Base-by-base conservation (phyloP, 139 green algal genomes). In the Zygnema circumcarinatum region DNA sequence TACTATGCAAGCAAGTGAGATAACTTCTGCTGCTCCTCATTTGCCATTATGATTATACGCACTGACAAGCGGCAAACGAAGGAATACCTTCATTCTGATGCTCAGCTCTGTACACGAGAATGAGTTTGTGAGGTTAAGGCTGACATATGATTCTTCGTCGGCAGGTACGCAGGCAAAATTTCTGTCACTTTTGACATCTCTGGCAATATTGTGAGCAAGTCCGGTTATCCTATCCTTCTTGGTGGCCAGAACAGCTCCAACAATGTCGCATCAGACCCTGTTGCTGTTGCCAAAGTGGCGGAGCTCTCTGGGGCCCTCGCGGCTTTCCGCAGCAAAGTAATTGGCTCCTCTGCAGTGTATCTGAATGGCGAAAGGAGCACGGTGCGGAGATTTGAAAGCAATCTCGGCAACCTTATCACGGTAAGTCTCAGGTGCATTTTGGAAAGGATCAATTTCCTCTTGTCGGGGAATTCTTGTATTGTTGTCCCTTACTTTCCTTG, bases 401-500 rank as follows among this genome's bases (percentile, higher is more conserved):
- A 87, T n/a, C 67, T 91, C 35, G 90, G 78, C 53, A 82, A 92
- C 79, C 72, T 92, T 16, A 69, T 93, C 32, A 69, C 25, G 33
- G 69, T 78, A 78, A 78, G 69, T 62, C 47, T 62, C n/a, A n/a
- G n/a, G n/a, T n/a, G n/a, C n/a, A n/a, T n/a, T n/a, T n/a, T n/a
- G n/a, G n/a, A n/a, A n/a, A n/a, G n/a, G n/a, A n/a, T n/a, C n/a
- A n/a, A n/a, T n/a, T n/a, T n/a, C n/a, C n/a, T n/a, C n/a, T n/a
- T n/a, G n/a, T n/a, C n/a, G n/a, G n/a, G n/a, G n/a, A n/a, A n/a
- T n/a, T n/a, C n/a, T n/a, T n/a, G n/a, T n/a, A n/a, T n/a, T n/a
- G n/a, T n/a, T n/a, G n/a, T n/a, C n/a, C n/a, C n/a, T n/a, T n/a
- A n/a, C n/a, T n/a, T n/a, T n/a, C n/a, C n/a, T n/a, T n/a, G n/a